Conservation (phyloP, 345 rosid genomes). For the Ceriops zippeliana region DNA sequence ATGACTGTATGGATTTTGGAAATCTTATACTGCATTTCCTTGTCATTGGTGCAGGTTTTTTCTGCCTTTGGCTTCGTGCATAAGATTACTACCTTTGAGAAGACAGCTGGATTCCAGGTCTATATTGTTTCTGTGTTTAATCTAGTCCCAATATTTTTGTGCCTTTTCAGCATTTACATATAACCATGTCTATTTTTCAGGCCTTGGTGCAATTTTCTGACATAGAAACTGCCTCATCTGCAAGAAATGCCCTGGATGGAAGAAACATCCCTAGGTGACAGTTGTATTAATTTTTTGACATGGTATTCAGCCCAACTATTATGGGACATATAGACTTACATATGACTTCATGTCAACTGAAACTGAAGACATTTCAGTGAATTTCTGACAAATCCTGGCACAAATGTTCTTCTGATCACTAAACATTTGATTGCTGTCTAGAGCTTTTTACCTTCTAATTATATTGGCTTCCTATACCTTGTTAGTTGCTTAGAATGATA, state of each 20-base stretch:
- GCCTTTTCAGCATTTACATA: conserved; percentile 12
- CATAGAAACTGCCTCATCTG: conserved; percentile 82
- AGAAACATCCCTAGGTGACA: conserved; percentile 99
- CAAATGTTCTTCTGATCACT: not conserved
- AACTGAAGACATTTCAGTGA: conserved; percentile 2
- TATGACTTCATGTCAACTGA: conserved; percentile 19
- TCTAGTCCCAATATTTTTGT: not conserved
- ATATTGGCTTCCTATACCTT: not conserved
- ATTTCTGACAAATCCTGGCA: conserved; percentile 8
- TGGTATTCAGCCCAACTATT: conserved; percentile 55
- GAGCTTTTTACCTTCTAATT: conserved; percentile 2
- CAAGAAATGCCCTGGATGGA: conserved; percentile 85
- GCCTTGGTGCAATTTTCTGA: conserved; percentile 98
- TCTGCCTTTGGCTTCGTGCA: conserved; percentile 98
- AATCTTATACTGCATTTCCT: not conserved
- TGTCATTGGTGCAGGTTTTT: conserved; percentile 72
- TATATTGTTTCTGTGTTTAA: not conserved
- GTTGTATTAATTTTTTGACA: conserved; percentile 57
- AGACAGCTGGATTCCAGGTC: conserved; percentile 98
- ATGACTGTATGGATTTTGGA: not conserved
- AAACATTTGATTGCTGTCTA: conserved; percentile 5
- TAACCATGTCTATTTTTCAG: conserved; percentile 37
- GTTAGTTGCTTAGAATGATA: too few species aligned
- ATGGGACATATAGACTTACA: conserved; percentile 29
- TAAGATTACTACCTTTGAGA: conserved; percentile 97